These are phyloP conservation scores for Globisporangium spiculum DNA, from an alignment of 352 stramenopile species.

Conservation along the genomic window DNA sequence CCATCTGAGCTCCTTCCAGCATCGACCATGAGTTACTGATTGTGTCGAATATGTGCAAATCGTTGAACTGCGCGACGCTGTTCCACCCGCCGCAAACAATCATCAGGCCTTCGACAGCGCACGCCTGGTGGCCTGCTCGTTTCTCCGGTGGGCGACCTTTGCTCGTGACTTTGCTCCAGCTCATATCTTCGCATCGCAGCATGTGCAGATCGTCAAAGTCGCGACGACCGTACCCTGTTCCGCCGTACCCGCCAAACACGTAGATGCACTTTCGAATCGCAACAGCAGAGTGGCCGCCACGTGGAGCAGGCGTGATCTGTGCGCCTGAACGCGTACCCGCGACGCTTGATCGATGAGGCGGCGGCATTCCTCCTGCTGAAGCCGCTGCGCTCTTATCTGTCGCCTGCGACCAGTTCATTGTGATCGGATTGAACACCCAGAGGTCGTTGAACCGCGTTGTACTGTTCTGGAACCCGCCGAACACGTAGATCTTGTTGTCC, in stretches of 20 bases:
- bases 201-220: constrained; percentile 95
- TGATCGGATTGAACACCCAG: constrained; percentile 96
- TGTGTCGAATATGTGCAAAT: constrained; percentile 93
- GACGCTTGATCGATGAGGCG: constrained; percentile 19
- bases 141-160: constrained; percentile 89
- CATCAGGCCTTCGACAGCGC: constrained; percentile 88
- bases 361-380: constrained; percentile 44
- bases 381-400: constrained; percentile 56
- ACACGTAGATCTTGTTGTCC: constrained; percentile 90
- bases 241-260: constrained; percentile 96
- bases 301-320: constrained; percentile 59
- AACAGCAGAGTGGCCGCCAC: constrained; percentile 89
- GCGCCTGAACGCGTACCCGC: constrained; percentile 20
- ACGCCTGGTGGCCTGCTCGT: constrained; percentile 91
- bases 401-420: constrained; percentile 88
- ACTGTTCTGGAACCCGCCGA: constrained; percentile 92
- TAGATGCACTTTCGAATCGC: constrained; percentile 84
- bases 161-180: constrained; percentile 76
- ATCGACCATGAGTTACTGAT: constrained; percentile 80
- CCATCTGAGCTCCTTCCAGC: constrained; percentile 75
- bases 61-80: constrained; percentile 92
- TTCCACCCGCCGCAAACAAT: constrained; percentile 96
- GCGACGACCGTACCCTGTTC: constrained; percentile 84
- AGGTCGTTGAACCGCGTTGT: constrained; percentile 92
- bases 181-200: constrained; percentile 88